Evolutionary conservation across 2,329 filamentous ascomycete genomes (phyloP).

Genomic region (Fusarium tuaranense): DNA sequence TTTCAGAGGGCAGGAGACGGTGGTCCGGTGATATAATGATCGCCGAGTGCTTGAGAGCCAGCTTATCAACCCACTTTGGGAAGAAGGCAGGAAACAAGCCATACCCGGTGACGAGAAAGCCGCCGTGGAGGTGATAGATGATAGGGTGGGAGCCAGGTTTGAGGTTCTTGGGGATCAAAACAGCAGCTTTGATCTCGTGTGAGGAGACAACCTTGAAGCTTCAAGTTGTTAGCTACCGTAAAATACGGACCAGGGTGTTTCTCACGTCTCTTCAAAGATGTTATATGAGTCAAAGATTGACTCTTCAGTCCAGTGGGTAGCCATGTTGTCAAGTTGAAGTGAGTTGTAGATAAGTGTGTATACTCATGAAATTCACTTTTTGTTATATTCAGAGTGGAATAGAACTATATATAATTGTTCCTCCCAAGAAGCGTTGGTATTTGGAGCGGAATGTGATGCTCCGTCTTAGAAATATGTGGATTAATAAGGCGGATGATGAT

Average conservation of each 20-base stretch:
- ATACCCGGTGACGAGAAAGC: slow-evolving; percentile 39
- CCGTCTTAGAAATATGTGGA: slow-evolving; percentile 3
- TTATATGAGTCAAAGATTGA: slow-evolving; percentile 35
- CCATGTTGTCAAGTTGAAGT: slow-evolving; percentile 15
- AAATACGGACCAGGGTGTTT: accelerated
- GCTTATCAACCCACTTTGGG: slow-evolving; percentile 31
- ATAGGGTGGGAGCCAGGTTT: slow-evolving; percentile 36
- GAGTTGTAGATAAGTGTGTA: not conserved
- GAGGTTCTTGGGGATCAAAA: slow-evolving; percentile 43
- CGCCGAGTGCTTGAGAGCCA: slow-evolving; percentile 40
- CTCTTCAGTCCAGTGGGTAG: slow-evolving; percentile 28
- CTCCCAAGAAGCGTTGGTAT: too few species aligned
- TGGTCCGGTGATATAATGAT: slow-evolving; percentile 44
- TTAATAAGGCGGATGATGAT: slow-evolving; percentile 12
- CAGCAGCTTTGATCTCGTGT: slow-evolving; percentile 35
- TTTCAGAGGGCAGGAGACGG: slow-evolving; percentile 38
- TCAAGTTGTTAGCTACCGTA: not conserved
- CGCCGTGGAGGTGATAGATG: slow-evolving; percentile 43
- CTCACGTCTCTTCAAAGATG: slow-evolving; percentile 34
- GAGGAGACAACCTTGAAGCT: slow-evolving; percentile 38
- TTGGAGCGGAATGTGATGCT: not conserved
- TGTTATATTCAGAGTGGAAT: not conserved
- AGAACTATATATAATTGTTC: not conserved
- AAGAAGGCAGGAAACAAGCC: slow-evolving; percentile 42
- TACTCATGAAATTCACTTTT: not conserved